phyloP scores from a whole-genome alignment of 306 rosid species.

The Medicago ruthenica region DNA sequence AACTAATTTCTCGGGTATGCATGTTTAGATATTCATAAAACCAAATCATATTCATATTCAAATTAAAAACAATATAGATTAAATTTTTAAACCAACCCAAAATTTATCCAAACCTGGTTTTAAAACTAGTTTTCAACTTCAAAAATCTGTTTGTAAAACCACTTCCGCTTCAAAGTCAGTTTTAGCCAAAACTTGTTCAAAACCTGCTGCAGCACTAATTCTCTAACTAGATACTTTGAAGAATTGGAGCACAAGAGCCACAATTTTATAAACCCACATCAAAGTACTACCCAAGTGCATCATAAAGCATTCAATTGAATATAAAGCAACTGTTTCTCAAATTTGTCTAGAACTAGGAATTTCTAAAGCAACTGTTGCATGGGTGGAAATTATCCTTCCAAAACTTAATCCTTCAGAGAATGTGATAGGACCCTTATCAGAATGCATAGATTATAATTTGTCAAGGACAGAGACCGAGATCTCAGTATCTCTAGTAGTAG shows the following conservation, averaged over 20 bases:
- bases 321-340: not conserved
- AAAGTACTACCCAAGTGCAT: not conserved
- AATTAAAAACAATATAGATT: not conserved
- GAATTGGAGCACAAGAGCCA: not conserved
- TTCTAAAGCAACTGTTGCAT: slow-evolving; percentile 49
- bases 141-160: not conserved
- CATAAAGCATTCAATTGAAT: not conserved
- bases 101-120: not conserved
- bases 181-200: not conserved
- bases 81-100: not conserved
- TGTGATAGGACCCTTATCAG: not conserved
- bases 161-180: not conserved
- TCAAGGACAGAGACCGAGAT: no score
- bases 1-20: not conserved
- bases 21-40: not conserved
- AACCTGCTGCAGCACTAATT: not conserved
- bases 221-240: not conserved
- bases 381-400: slow-evolving; percentile 85
- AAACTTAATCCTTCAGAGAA: slow-evolving; percentile 62
- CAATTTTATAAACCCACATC: not conserved
- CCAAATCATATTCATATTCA: slow-evolving; percentile 1
- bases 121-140: not conserved
- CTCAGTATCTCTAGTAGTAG: no score
- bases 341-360: not conserved
- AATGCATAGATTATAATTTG: no score